Evolutionary conservation across 495 filamentous ascomycete species (phyloP).

Genomic region (Xylaria sp.): DNA sequence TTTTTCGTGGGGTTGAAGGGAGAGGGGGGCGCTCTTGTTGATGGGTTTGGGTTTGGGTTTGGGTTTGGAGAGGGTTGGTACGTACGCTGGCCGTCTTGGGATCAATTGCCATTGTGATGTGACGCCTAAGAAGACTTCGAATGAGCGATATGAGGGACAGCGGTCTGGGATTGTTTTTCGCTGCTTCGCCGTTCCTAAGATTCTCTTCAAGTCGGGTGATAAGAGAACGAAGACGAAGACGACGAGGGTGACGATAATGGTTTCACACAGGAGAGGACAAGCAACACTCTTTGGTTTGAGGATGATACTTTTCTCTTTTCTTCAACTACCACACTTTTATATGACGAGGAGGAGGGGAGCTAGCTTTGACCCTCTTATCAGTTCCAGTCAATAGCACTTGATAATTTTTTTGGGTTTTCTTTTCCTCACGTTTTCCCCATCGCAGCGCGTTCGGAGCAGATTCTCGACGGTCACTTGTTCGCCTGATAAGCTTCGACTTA

Average conservation of each 20-base stretch:
- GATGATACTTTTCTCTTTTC: not conserved
- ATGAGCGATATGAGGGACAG: not conserved
- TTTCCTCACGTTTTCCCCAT: not conserved
- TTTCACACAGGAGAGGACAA: slow-evolving; percentile 8
- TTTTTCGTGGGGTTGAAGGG: not conserved
- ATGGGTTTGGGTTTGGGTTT: not conserved
- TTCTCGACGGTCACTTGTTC: slow-evolving; percentile 11
- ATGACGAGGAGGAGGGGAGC: slow-evolving; percentile 6
- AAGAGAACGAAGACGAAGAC: slow-evolving; percentile 7
- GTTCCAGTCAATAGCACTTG: not conserved
- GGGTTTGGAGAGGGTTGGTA: no score
- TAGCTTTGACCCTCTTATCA: not conserved
- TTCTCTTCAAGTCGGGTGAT: not conserved
- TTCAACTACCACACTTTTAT: slow-evolving; percentile 2
- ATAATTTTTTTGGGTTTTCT: not conserved
- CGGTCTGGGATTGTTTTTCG: not conserved
- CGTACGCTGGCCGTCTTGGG: slow-evolving; percentile 41
- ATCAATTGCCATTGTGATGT: slow-evolving; percentile 29
- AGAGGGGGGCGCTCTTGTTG: not conserved
- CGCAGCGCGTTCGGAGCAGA: slow-evolving; percentile 20
- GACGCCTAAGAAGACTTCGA: not conserved
- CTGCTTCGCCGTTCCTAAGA: not conserved
- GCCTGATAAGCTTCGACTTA: slow-evolving; percentile 19
- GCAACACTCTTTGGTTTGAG: not conserved
- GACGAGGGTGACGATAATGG: not conserved